Evolutionary conservation across 257 asterid genomes (phyloP), one percentile per base, ranked within the genome.

Genomic region (Jacaranda mimosifolia): DNA sequence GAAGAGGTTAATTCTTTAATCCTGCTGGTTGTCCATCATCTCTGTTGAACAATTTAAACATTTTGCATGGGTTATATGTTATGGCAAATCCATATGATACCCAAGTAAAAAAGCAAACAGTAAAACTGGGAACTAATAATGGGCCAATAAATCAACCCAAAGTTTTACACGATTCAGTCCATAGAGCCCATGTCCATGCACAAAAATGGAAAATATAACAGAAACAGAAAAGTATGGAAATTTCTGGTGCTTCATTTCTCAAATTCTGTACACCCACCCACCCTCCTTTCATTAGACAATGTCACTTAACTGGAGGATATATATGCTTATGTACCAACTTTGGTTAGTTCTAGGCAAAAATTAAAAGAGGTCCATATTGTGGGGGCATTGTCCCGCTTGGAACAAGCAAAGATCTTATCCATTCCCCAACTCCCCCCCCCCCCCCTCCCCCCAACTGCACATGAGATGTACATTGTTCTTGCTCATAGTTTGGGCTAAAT

Each of bases 1-100:
- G 97, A 88, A 85, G 89, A 89, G 98, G 98, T 94, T 74, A 80
- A 75, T 72, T 52, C 73, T 68, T 46, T 58, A 45, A 36, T 43
- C 42, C 3, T 73, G 57, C 26, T 57, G 40, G 6, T 59, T 36
- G 26, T 73, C 15, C 19, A 55, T 59, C 59, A 40, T 75, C 49
- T 9, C 1, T 35, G 53, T 55, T 19, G 63, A 57, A 67, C 46
- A 57, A 38, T 17, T 64, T 55, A 52, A 48, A 49, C 36, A 59
- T 3, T 62, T 36, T 13, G 26, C 40, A 18, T 65, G 32, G 8
- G 68, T 53, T 66, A 18, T 40, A 67, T 9, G 26, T 38, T 68
- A 26, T 38, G 32, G 12, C 38, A 38, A 70, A 60, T 32, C 40
- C 39, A 17, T 76, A 36, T 39, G 48, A 45, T 72, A 48, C 18